A percentile compares a stretch with the other conserved stretches of the same genome.
These are phyloP conservation scores for Tribonema minus DNA, from an alignment of 108 stramenopile genomes.

Conservation along the genomic window DNA sequence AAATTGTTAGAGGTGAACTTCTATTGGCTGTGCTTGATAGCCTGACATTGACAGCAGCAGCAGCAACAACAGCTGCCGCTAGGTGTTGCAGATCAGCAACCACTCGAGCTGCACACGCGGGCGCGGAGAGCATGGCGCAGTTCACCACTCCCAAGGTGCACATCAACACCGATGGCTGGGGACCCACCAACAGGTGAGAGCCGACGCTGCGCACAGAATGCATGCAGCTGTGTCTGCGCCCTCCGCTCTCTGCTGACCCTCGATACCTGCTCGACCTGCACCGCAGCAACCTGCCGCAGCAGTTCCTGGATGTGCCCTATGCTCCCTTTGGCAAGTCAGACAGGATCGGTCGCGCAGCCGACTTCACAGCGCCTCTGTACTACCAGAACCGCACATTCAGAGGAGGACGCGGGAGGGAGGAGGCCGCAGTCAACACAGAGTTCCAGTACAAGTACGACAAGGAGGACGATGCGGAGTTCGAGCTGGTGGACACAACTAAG, in stretches of 20 bases:
- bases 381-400: slow-evolving; percentile 27
- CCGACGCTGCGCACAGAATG: background rate
- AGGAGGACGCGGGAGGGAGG: slow-evolving; percentile 28
- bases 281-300: slow-evolving; percentile 40
- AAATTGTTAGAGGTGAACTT: no score
- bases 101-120: no score
- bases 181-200: slow-evolving; percentile 26
- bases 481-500: slow-evolving; percentile 84
- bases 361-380: slow-evolving; percentile 40
- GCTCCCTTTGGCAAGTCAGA: slow-evolving; percentile 86
- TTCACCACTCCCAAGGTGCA: slow-evolving; percentile 39
- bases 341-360: slow-evolving; percentile 55
- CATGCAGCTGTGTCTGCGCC: background rate
- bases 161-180: slow-evolving; percentile 45
- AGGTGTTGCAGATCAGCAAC: no score
- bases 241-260: background rate
- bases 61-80: no score
- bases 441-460: slow-evolving; percentile 70
- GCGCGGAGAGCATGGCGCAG: no score
- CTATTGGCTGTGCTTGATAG: no score
- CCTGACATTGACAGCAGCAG: no score
- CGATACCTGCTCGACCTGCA: background rate
- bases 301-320: slow-evolving; percentile 80
- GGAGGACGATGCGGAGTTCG: slow-evolving; percentile 72
- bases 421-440: slow-evolving; percentile 59